These are phyloP conservation scores for Russula olivacea DNA, from an alignment of 768 basidiomycete species.

Conservation along the genomic window DNA sequence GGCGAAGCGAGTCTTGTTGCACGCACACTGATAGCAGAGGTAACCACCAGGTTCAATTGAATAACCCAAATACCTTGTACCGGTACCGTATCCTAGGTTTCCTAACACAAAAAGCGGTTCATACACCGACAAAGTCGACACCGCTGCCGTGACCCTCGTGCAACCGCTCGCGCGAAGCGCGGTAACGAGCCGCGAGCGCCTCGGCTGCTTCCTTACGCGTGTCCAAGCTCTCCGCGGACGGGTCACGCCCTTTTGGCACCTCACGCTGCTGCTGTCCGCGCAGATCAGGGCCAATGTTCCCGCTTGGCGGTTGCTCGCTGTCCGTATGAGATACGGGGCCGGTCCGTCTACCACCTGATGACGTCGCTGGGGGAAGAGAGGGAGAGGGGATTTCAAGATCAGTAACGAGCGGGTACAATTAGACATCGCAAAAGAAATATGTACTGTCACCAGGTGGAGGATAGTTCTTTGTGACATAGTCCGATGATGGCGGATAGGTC, in stretches of 20 bases:
- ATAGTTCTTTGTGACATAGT: constrained; percentile 24
- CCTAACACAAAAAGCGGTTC: neutral
- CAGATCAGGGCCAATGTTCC: neutral
- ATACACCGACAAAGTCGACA: neutral
- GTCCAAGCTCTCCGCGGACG: constrained; percentile 22
- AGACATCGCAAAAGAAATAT: neutral
- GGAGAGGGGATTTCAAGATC: neutral
- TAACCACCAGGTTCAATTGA: no score
- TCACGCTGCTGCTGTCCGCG: constrained; percentile 4
- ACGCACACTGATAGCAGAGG: no score
- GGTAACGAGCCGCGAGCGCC: constrained; percentile 21
- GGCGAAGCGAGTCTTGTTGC: no score
- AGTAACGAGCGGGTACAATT: neutral
- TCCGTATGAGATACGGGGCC: neutral
- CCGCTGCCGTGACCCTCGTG: constrained; percentile 1
- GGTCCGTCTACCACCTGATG: constrained; percentile 22
- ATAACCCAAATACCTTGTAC: no score
- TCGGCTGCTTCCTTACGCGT: constrained; percentile 22
- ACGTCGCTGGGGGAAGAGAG: constrained; percentile 17
- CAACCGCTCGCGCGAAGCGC: constrained; percentile 18
- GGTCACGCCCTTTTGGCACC: constrained; percentile 11
- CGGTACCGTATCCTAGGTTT: neutral
- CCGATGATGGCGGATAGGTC: constrained; percentile 2
- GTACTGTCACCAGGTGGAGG: constrained; percentile 24
- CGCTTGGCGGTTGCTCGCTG: neutral